Percentiles rank a stretch among this genome's conserved stretches.
Conservation (phyloP, 176 grass and related monocot species). For the Paspalum notatum region DNA sequence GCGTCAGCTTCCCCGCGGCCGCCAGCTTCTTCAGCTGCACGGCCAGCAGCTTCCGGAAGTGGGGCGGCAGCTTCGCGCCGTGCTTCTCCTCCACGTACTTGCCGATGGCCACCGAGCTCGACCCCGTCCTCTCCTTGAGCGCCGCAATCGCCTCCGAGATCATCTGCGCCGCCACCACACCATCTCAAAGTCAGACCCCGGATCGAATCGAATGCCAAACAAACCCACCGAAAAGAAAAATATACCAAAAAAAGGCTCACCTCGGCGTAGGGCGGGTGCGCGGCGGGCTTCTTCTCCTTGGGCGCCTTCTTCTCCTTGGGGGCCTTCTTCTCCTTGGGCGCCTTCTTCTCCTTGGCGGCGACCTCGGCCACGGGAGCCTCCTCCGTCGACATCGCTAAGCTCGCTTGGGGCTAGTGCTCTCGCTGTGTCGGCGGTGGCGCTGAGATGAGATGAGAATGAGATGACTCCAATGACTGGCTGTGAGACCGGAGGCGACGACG, state of each 20-base stretch:
- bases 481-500: constrained; percentile 14
- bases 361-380: constrained; percentile 5
- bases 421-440: not conserved
- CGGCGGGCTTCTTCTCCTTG: constrained; percentile 43
- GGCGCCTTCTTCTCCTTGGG: constrained; percentile 50
- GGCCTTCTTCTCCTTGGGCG: not conserved
- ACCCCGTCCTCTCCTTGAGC: constrained; percentile 80
- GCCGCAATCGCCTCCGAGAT: constrained; percentile 72
- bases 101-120: constrained; percentile 73
- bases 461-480: too few species aligned
- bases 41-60: constrained; percentile 67
- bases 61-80: constrained; percentile 51
- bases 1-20: constrained; percentile 57
- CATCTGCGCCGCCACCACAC: constrained; percentile 63
- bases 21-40: constrained; percentile 68
- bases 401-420: not conserved
- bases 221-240: constrained; percentile 29
- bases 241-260: constrained; percentile 29
- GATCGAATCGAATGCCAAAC: constrained; percentile 26
- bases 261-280: constrained; percentile 76
- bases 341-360: constrained; percentile 43
- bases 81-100: constrained; percentile 83
- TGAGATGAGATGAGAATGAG: not conserved
- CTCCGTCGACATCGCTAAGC: constrained; percentile 36
- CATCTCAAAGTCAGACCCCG: constrained; percentile 42